A percentile compares a stretch with the other conserved stretches of the same genome.
phyloP scores from a whole-genome alignment of 2,329 filamentous ascomycete genomes.

The Knufia petricola region DNA sequence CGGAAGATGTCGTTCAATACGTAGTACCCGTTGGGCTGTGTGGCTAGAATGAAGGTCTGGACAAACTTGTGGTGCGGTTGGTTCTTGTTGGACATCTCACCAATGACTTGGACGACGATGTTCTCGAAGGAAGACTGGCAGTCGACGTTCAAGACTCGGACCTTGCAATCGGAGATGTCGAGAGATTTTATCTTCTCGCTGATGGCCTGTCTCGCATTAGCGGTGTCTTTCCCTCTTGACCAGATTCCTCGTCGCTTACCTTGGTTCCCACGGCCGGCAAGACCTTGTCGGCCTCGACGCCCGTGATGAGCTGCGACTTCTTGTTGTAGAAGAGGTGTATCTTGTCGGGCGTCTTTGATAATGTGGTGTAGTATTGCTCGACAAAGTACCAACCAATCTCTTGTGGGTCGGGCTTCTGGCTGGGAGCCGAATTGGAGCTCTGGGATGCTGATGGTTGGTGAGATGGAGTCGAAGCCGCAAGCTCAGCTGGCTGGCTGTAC shows the following conservation, averaged over 20 bases:
- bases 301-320: slow-evolving; percentile 87
- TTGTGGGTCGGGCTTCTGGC: slow-evolving; percentile 48
- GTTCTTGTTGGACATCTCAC: slow-evolving; percentile 90
- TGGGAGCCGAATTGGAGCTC: slow-evolving; percentile 17
- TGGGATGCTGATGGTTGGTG: slow-evolving; percentile 21
- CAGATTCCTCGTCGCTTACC: slow-evolving; percentile 53
- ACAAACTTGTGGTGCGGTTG: slow-evolving; percentile 90
- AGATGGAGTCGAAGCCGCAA: slow-evolving; percentile 22
- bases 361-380: slow-evolving; percentile 96
- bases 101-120: slow-evolving; percentile 96
- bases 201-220: slow-evolving; percentile 54
- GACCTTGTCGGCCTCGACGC: slow-evolving; percentile 79
- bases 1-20: slow-evolving; percentile 97
- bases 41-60: slow-evolving; percentile 93
- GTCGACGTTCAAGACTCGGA: slow-evolving; percentile 95
- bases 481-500: slow-evolving; percentile 22
- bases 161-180: slow-evolving; percentile 95
- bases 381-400: slow-evolving; percentile 99
- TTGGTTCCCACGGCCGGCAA: slow-evolving; percentile 77
- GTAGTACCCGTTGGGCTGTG: slow-evolving; percentile 95
- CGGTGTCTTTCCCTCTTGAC: no score
- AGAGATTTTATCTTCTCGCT: slow-evolving; percentile 88
- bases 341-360: slow-evolving; percentile 89
- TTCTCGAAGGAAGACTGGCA: slow-evolving; percentile 85
- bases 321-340: slow-evolving; percentile 96